Evolutionary conservation across 1,284 basidiomycete genomes (phyloP).

Genomic region (Sphagnurus paluster): DNA sequence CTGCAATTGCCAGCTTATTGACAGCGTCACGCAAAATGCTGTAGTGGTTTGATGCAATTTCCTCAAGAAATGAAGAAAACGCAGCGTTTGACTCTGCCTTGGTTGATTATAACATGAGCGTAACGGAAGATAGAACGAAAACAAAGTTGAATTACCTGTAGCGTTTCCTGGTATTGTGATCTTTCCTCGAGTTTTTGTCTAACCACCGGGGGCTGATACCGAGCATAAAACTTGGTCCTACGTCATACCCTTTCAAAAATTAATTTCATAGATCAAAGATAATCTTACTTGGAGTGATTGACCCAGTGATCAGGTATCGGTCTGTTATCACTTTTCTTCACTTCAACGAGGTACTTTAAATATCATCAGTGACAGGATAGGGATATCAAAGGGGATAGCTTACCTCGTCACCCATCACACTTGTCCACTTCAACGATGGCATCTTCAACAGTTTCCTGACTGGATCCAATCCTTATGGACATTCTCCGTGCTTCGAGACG

Average conservation of each 20-base stretch:
- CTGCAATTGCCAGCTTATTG: conserved; percentile 79
- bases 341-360: conserved; percentile 72
- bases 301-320: conserved; percentile 82
- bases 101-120: neutral
- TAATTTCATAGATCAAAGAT: neutral
- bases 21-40: conserved; percentile 70
- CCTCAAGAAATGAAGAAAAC: conserved; percentile 67
- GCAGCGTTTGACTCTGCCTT: conserved; percentile 65
- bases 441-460: conserved; percentile 76
- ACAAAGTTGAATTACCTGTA: conserved; percentile 42
- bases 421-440: conserved; percentile 77
- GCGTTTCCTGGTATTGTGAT: conserved; percentile 76
- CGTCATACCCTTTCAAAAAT: conserved; percentile 6
- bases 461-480: conserved; percentile 27
- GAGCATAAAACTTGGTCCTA: conserved; percentile 74
- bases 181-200: conserved; percentile 70
- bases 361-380: neutral
- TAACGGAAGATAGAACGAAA: neutral
- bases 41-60: conserved; percentile 70
- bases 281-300: conserved; percentile 66
- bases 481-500: neutral
- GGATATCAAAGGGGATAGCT: conserved; percentile 14
- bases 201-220: conserved; percentile 84
- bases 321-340: conserved; percentile 72
- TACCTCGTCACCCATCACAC: conserved; percentile 72